These are phyloP conservation scores for Candida rishiriensis DNA, from an alignment of 805 yeast species.

Conservation along the genomic window DNA sequence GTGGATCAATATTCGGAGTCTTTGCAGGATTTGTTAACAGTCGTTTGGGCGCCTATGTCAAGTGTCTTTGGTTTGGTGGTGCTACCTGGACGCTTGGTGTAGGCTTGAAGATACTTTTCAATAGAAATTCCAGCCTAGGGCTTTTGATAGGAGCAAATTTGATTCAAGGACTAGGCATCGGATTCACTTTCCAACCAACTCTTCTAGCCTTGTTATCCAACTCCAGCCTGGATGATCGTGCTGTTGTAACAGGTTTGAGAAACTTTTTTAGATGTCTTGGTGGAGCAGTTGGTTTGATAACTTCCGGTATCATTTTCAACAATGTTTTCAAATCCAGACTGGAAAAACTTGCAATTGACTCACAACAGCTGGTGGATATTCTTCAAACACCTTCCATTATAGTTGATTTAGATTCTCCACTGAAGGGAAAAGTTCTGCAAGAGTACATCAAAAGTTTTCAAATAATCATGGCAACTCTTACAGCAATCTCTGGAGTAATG, in stretches of 20 bases:
- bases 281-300: conserved; percentile 47
- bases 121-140: conserved; percentile 26
- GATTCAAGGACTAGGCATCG: conserved; percentile 39
- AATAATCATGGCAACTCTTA: conserved; percentile 10
- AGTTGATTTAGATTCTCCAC: not conserved
- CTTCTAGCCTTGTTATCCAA: conserved; percentile 48
- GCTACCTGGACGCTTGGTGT: conserved; percentile 37
- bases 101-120: conserved; percentile 32
- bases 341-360: not conserved
- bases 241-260: conserved; percentile 49
- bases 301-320: conserved; percentile 12
- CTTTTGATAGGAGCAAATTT: conserved; percentile 33
- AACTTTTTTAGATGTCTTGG: conserved; percentile 52
- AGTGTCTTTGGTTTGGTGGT: conserved; percentile 24
- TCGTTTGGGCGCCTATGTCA: conserved; percentile 36
- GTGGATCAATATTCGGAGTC: conserved; percentile 32
- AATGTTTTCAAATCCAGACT: conserved; percentile 5
- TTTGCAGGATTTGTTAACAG: conserved; percentile 41
- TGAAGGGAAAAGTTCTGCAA: conserved; percentile 3
- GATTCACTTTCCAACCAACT: conserved; percentile 46
- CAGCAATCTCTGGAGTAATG: conserved; percentile 15
- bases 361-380: not conserved
- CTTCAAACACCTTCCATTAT: conserved; percentile 4
- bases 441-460: conserved; percentile 10
- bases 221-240: conserved; percentile 43